Evolutionary conservation across 208 protist species (phyloP), one percentile per base, ranked within the genome.

Genomic region (Crithidia acanthocephali): DNA sequence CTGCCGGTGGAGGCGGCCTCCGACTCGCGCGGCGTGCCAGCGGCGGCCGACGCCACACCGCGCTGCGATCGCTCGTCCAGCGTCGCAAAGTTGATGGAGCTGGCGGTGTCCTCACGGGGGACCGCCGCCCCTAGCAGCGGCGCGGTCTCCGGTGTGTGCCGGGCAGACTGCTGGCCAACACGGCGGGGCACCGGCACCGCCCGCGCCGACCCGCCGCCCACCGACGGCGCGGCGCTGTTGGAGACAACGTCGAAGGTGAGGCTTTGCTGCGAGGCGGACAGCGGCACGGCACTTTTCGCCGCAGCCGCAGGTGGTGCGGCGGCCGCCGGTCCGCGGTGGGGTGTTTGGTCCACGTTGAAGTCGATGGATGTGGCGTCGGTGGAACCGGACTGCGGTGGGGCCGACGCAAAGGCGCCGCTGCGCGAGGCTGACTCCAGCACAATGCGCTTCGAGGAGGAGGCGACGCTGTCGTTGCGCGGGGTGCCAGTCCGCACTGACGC

Each of bases 401-500:
- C 30, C 13, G 37, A 22, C 9, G 51, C 40, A 4, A 11, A 28
- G 16, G 55, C 28, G 25, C n/a, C 23, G 25, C 10, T 50, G 16
- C 28, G 59, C 13, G 62, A 32, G 20, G 9, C 30, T 5, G 62
- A 48, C 53, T 58, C 51, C 2, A 57, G 6, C 8, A 27, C 42
- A 20, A 64, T 37, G 0, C 40, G 28, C 27, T 25, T 45, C n/a
- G n/a, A n/a, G 1, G 62, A 68, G 20, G 62, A 69, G 20, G 52
- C 35, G 40, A 70, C 15, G 55, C 70, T 69, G 33, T 58, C 61
- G 61, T 32, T 69, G 60, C 33, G 70, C 33, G 55, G 59, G 11
- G 69, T 60, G 10, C 23, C 58, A 11, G 27, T 53, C 27, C 10
- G 33, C 11, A 35, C 59, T 13, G 60, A 44, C 9, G 68, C 50